These are phyloP conservation scores for Chenopodium formosanum DNA, from an alignment of 148 eudicot genomes.

Conservation along the genomic window DNA sequence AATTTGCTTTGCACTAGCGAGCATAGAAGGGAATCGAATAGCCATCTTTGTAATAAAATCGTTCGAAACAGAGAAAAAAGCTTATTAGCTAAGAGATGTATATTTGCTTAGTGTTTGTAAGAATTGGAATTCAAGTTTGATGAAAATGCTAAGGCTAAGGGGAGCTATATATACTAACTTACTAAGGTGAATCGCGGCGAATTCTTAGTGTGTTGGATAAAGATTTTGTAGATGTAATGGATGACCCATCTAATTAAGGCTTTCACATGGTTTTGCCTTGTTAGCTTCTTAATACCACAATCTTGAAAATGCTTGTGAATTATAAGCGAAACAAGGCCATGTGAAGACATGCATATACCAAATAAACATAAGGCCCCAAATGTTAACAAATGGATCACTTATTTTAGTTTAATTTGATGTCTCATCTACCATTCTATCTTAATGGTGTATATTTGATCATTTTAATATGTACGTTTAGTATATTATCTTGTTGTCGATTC, in stretches of 20 bases:
- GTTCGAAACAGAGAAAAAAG: neutral
- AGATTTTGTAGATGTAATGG: neutral
- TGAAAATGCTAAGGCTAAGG: neutral
- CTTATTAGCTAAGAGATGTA: no score
- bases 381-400: neutral
- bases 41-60: neutral
- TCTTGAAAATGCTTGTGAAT: neutral
- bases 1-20: slow-evolving; percentile 7
- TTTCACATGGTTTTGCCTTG: neutral
- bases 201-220: neutral
- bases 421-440: neutral
- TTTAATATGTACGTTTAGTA: no score
- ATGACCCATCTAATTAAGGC: neutral
- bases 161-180: neutral
- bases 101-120: neutral
- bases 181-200: neutral
- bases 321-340: neutral
- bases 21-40: slow-evolving; percentile 1
- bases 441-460: no score
- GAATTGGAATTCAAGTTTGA: neutral
- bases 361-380: neutral
- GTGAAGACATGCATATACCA: neutral
- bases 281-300: neutral
- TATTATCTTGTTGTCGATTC: no score
- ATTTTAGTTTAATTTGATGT: neutral